Evolutionary conservation across 2,329 filamentous ascomycete species (phyloP).

Genomic region (Hirsutella minnesotensis): DNA sequence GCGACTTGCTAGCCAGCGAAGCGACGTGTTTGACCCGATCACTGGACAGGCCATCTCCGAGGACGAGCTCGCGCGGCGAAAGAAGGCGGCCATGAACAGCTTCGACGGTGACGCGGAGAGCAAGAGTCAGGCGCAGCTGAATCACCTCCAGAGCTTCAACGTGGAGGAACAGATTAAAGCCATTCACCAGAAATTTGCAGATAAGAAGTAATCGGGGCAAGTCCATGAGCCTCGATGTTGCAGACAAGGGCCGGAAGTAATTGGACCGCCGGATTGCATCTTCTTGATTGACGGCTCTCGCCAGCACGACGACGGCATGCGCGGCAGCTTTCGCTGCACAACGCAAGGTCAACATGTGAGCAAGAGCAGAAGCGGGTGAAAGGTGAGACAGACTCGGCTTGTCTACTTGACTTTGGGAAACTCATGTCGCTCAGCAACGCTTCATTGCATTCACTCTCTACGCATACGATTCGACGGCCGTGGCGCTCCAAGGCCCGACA

Average conservation of each 20-base stretch:
- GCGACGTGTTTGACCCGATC: constrained; percentile 71
- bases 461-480: too few relatives aligned
- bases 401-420: constrained; percentile 1
- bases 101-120: constrained; percentile 56
- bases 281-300: too few relatives aligned
- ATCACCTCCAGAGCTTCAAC: constrained; percentile 56
- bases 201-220: constrained; percentile 18
- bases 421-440: constrained; percentile 1
- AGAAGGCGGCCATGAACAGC: constrained; percentile 54
- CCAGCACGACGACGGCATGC: neutral
- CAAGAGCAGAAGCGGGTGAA: neutral
- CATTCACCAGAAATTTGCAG: constrained; percentile 42
- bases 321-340: neutral
- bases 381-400: constrained; percentile 3
- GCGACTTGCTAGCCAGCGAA: constrained; percentile 79
- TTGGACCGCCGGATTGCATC: too few relatives aligned
- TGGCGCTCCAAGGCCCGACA: too few relatives aligned
- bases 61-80: constrained; percentile 64
- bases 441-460: neutral
- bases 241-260: neutral
- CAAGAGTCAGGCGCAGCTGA: constrained; percentile 40
- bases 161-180: constrained; percentile 75
- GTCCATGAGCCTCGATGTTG: neutral
- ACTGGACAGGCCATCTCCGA: constrained; percentile 58
- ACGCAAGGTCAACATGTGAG: neutral